Conservation (phyloP, 2,329 filamentous ascomycete species). For the Colletotrichum tofieldiae region DNA sequence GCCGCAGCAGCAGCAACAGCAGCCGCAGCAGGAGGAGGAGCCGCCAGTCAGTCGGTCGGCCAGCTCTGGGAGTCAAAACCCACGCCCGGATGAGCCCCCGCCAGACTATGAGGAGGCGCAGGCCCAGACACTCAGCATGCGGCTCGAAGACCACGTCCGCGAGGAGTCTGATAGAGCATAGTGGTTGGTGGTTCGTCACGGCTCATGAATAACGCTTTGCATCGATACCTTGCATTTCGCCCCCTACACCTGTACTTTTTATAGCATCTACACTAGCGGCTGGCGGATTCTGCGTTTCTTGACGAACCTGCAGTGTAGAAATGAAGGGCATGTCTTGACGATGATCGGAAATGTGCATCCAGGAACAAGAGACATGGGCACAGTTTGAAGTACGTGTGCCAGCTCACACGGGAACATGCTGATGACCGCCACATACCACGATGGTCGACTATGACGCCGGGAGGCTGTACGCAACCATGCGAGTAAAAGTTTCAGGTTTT, state of each 20-base stretch:
- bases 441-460: background rate
- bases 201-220: slow-evolving; percentile 35
- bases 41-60: slow-evolving; percentile 53
- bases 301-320: slow-evolving; percentile 30
- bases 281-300: slow-evolving; percentile 32
- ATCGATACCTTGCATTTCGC: slow-evolving; percentile 41
- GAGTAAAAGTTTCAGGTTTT: background rate
- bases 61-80: slow-evolving; percentile 55
- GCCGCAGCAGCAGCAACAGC: slow-evolving; percentile 46
- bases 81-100: slow-evolving; percentile 81
- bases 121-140: slow-evolving; percentile 73
- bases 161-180: slow-evolving; percentile 78
- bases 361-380: slow-evolving; percentile 1
- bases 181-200: slow-evolving; percentile 34
- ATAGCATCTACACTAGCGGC: slow-evolving; percentile 40
- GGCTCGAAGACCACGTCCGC: slow-evolving; percentile 79
- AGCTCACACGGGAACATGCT: background rate
- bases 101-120: slow-evolving; percentile 95
- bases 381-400: slow-evolving; percentile 2
- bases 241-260: slow-evolving; percentile 38
- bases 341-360: slow-evolving; percentile 3
- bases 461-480: slow-evolving; percentile 20
- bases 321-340: slow-evolving; percentile 22
- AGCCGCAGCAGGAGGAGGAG: slow-evolving; percentile 35
- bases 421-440: slow-evolving; percentile 2